These are phyloP conservation scores for Ampelocalamus luodianensis DNA, from an alignment of 176 grass and related monocot genomes.

Conservation along the genomic window DNA sequence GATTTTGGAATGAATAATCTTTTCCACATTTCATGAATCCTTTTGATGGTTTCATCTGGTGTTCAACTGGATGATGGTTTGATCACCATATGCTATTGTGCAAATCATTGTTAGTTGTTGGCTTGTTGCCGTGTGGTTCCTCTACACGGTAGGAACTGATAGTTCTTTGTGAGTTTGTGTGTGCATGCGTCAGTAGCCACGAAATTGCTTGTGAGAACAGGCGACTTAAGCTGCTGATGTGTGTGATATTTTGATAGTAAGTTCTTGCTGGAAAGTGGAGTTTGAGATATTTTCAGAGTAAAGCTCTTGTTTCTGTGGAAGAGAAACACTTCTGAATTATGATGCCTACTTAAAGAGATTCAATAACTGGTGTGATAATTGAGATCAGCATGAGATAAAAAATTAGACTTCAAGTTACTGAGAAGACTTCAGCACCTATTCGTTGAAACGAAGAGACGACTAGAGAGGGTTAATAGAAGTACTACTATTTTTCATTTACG, in stretches of 20 bases:
- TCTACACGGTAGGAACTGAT: too few species aligned
- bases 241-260: neutral
- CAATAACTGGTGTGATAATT: neutral
- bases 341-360: neutral
- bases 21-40: neutral
- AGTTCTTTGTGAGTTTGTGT: neutral
- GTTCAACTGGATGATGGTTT: neutral
- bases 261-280: neutral
- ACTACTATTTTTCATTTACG: too few species aligned
- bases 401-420: neutral
- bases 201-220: neutral
- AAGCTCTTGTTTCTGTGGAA: neutral
- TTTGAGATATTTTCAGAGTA: neutral
- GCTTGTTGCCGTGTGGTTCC: neutral
- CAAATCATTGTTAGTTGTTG: neutral
- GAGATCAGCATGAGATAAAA: neutral
- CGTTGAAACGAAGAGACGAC: too few species aligned
- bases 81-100: neutral
- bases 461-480: too few species aligned
- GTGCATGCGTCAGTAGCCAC: neutral
- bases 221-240: neutral
- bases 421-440: neutral
- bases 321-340: neutral
- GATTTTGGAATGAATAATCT: conserved; percentile 7
- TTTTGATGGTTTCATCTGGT: neutral